A percentile compares a stretch with the other conserved stretches of the same genome.
phyloP scores from a whole-genome alignment of 805 yeast genomes.

The Lipomyces chichibuensis region DNA sequence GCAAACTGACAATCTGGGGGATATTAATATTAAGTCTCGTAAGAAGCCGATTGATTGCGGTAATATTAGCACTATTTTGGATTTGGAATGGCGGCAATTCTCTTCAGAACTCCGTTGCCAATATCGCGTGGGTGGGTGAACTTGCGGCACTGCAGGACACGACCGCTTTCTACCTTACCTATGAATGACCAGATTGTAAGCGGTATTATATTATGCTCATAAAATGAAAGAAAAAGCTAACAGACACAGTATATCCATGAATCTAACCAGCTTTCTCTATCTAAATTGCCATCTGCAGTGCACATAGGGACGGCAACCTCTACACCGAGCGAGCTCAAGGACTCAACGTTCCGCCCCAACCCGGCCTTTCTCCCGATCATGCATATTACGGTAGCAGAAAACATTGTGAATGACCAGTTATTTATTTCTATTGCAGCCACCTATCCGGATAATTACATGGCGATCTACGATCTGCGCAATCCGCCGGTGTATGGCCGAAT shows the following conservation, averaged over 20 bases:
- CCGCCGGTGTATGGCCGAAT: conserved; percentile 66
- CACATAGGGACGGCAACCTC: conserved; percentile 14
- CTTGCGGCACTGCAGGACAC: not conserved
- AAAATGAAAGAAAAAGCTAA: not conserved
- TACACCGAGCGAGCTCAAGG: not conserved
- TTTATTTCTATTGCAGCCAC: conserved; percentile 42
- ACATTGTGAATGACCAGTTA: conserved; percentile 41
- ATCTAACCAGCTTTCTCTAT: conserved; percentile 15
- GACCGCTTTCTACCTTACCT: not conserved
- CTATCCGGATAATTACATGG: conserved; percentile 55
- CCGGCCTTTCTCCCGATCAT: conserved; percentile 22
- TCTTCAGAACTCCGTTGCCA: not conserved
- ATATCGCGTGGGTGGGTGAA: not conserved
- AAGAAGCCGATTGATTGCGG: not conserved
- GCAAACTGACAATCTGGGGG: too few relatives aligned
- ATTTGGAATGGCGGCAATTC: not conserved
- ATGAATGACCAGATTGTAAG: not conserved
- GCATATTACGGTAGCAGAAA: conserved; percentile 32
- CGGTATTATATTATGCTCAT: not conserved
- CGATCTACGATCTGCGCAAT: conserved; percentile 69
- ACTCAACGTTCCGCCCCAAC: conserved; percentile 17
- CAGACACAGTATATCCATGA: not conserved
- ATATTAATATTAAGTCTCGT: not conserved
- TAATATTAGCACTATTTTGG: not conserved
- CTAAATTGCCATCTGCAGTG: conserved; percentile 21